Base-by-base conservation (phyloP, 805 yeast species). In the Barnettozyma salicaria region DNA sequence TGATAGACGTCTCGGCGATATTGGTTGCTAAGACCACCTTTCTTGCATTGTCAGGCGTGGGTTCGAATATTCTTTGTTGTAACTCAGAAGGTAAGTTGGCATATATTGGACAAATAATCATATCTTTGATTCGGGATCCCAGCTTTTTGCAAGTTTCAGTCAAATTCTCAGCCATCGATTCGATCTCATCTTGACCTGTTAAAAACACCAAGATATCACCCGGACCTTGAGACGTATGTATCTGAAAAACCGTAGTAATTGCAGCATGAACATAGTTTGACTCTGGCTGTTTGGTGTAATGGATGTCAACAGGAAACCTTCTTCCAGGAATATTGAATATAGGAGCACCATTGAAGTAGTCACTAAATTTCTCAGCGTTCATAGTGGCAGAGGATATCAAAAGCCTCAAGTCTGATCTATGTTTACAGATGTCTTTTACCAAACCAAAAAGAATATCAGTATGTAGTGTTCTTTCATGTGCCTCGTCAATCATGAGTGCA, bases 131-230 rank as follows among this genome's bases (percentile, higher is more conserved):
- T 12, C 48, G 27, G 4, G 69, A 56, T 0, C 89, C 89, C 17
- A 89, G 54, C 46, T 75, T 79, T 7, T 60, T 60, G 30, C 75
- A 63, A 0, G 90, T 79, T n/a, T 82, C 89, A 6, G 68, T 59
- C 16, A 89, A 56, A 33, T 74, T 76, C 36, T 83, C 90, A 31
- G 79, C 86, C 72, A 80, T 71, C 3, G 76, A 67, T 50, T 92
- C 97, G 41, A 92, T 92, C 52, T 90, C 98, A 39, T 90, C 97
- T 57, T 92, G 97, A 26, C 98, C 98, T 0, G 97, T 92, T 34
- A 90, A 60, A 57, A 90, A 90, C 2, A 90, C 94, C 20, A 92
- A 62, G 12, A 90, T 84, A 56, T 92, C 98, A 4, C 96, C 96
- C 0, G 77, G 72, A 1, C 67, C 65, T 40, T 80, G 82, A 0